Percentiles rank a stretch among this genome's conserved stretches.
Evolutionary conservation across 2,329 filamentous ascomycete genomes (phyloP).

Genomic region (Amauroascus niger): DNA sequence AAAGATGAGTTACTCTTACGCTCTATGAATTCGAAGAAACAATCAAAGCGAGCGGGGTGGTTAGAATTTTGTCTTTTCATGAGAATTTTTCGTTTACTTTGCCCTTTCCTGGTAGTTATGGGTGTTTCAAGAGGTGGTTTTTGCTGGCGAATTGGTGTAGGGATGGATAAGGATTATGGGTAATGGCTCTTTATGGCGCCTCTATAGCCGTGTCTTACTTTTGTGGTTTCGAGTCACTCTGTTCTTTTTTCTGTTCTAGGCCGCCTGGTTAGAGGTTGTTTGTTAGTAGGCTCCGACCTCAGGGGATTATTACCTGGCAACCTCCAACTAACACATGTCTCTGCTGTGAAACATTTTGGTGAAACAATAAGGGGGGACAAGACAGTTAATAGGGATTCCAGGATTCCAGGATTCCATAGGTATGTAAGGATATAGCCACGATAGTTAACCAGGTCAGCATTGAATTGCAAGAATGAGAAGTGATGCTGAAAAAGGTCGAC

Average conservation of each 20-base stretch:
- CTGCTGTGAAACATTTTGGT: neutral
- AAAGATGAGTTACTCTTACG: constrained; percentile 34
- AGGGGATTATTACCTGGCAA: no score
- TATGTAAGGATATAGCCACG: no score
- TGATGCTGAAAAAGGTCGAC: no score
- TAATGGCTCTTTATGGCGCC: neutral
- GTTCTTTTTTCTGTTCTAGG: neutral
- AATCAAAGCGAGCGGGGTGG: neutral
- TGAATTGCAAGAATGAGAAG: neutral
- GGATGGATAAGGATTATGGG: neutral
- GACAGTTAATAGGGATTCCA: no score
- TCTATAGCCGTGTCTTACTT: neutral
- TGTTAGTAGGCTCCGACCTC: no score
- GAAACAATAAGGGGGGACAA: neutral
- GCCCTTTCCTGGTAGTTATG: neutral
- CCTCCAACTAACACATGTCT: neutral
- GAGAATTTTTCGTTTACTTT: neutral
- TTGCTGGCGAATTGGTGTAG: neutral
- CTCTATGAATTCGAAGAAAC: constrained; percentile 14
- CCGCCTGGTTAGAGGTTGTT: no score
- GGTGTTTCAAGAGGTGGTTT: neutral
- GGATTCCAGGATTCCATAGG: no score
- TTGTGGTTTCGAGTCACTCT: no score
- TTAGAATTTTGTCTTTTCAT: neutral
- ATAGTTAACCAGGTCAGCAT: no score